These are phyloP conservation scores for Avena insularis DNA, from an alignment of 176 grass and related monocot species.

Conservation along the genomic window DNA sequence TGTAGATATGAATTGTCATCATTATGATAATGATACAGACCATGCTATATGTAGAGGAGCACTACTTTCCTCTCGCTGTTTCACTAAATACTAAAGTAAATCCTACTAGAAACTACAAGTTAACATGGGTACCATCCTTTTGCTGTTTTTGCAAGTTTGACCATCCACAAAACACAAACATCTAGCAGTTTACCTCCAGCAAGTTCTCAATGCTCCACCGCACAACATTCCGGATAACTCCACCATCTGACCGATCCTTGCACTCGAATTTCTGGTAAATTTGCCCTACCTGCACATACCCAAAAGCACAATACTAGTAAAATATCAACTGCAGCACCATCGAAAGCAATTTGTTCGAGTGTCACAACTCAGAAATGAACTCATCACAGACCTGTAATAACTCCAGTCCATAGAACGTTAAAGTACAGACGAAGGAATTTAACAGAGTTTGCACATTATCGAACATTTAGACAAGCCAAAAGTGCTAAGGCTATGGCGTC, in stretches of 20 bases:
- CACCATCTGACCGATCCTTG: slow-evolving; percentile 65
- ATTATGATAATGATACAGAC: background rate
- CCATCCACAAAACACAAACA: background rate
- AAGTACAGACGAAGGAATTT: background rate
- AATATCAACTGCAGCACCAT: background rate
- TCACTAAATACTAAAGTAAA: background rate
- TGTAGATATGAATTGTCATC: slow-evolving; percentile 8
- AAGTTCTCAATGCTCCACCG: slow-evolving; percentile 85
- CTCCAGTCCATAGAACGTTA: background rate
- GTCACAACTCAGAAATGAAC: background rate
- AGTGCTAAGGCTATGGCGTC: background rate
- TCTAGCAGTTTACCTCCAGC: slow-evolving; percentile 70
- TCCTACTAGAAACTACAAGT: slow-evolving; percentile 6
- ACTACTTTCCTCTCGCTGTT: background rate
- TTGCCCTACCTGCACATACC: slow-evolving; percentile 72
- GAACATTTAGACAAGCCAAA: background rate
- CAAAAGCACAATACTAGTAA: slow-evolving; percentile 31
- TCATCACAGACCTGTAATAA: background rate
- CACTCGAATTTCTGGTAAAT: slow-evolving; percentile 98
- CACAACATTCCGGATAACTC: slow-evolving; percentile 84
- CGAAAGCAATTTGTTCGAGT: slow-evolving; percentile 6
- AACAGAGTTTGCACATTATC: background rate
- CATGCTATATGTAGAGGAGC: background rate
- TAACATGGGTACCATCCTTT: background rate
- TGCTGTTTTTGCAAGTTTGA: background rate